Evolutionary conservation across 2,329 filamentous ascomycete species (phyloP), one percentile per base, ranked within the genome.

Genomic region (Curvularia spicifera): DNA sequence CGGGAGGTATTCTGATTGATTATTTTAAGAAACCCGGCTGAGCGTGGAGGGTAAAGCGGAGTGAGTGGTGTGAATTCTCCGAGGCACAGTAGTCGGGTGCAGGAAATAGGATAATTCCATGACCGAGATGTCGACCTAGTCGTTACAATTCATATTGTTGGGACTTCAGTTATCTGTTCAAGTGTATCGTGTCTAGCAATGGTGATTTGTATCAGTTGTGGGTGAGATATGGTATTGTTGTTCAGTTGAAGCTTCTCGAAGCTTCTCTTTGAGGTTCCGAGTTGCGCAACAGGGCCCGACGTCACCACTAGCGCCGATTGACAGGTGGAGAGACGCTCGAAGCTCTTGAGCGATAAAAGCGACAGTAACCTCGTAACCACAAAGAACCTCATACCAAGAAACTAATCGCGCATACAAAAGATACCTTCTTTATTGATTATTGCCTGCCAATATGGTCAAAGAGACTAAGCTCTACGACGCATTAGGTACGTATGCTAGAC

Each of bases 391-490:
- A 43, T 48, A 56, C 51, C 22, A 35, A 63, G 52, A 56, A 56
- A 49, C 55, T 43, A 49, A 18, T 48, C 53, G 59, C 51, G 47
- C 46, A 56, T 53, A 66, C 22, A 52, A 59, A 53, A 64, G 31
- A 64, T 56, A 64, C 44, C 48, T 44, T 60, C 44, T 51, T 42
- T 46, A 47, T 39, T 47, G 46, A 28, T 59, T 50, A 59, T 31
- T 54, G 31, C 26, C 53, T 29, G 43, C 69, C 78, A 86, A 69
- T 67, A 97, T 98, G 94, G 92, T 96, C 69, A 90, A 91, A 71
- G 94, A 98, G 83, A 95, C 91, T 52, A 97, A 96, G 80, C 89
- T 98, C 64, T 99, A 99, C 83, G 92, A 98, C 78, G 85, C 87
- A 64, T 84, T 99, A 71, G 83, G 78, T 78, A 74, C 50, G 77